Base-by-base conservation (phyloP, 306 rosid genomes). In the Arachis hypogaea region DNA sequence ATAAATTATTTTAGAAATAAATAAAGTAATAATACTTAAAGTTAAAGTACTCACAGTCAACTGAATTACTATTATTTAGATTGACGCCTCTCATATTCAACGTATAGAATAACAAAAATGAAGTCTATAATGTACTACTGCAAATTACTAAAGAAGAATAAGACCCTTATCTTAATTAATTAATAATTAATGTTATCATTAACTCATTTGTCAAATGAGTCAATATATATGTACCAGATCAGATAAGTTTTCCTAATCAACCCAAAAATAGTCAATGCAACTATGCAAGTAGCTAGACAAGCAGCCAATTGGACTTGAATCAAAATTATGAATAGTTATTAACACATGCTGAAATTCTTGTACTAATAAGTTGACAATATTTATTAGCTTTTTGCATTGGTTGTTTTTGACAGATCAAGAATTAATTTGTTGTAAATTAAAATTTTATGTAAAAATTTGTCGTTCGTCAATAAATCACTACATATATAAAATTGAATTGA, bases 181-280 rank as follows among this genome's bases (percentile, higher is more conserved):
- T 58, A 50, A 50, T 62, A 51, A 38, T 49, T 73, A 52, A 71
- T 70, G 55, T 28, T 65, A 56, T 43, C 12, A 9, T 11, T 10
- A 7, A 72, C 50, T 40, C 50, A 72, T 47, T 72, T 72, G 36
- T 33, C 38, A 72, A 59, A 72, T 52, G 59, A 59, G 58, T 33
- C 33, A 16, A 18, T 64, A 5, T 11, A 33, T 33, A 33, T 33
- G 4, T 33, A 33, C 38, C 38, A 33, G 38, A 33, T 33, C 38
- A 47, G 7, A 2, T 2, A 33, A 43, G 2, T 64, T 16, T 47
- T 50, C 33, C 18, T 2, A 63, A 28, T 73, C 41, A 0, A 61
- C n/a, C 42, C 12, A 63, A 63, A 12, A 11, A 36, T 9, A 56
- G 80, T 67, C 74, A 59, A 67, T 5, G 47, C 42, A 22, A 22